Base-by-base conservation (phyloP, 345 rosid genomes). In the Anastatica hierochuntica region DNA sequence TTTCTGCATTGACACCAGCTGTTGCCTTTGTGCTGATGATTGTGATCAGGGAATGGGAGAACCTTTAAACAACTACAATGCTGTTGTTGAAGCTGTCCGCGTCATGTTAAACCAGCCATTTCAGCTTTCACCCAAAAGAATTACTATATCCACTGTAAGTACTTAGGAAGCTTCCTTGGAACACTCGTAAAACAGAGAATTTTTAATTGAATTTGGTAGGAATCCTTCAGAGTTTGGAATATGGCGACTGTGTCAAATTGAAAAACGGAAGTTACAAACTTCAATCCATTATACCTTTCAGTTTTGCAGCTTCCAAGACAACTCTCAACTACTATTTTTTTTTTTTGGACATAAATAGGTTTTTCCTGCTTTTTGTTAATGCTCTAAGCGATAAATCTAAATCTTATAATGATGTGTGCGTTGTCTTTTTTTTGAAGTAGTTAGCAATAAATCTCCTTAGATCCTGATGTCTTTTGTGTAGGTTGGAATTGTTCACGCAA, bases 11-110 rank as follows among this genome's bases (percentile, higher is more conserved):
- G 45, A 37, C 47, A 40, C 49, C 15, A 14, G 16, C 37, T 38
- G 34, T 43, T 34, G 4, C 13, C 40, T 44, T 50, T 42, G 35
- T 64, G n/a, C 60, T 74, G 39, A 26, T 10, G 60, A 41, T 35
- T 63, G 18, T 79, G 45, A 43, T 50, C 62, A 92, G 98, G 98
- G 98, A 52, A 92, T 92, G 98, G 98, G 98, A 36, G 98, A 92
- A 40, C 98, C 98, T 8, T 72, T 92, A 62, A 92, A 92, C 74
- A 92, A 92, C 68, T 92, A 92, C 67, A 45, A 72, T 61, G 80
- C 83, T 6, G 67, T 88, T 56, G 98, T 88, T 21, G 96, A 92
- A 76, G 88, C 94, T 64, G 67, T 92, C 6, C 84, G 73, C 19
- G 76, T 57, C 54, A 88, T 92, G 94, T 69, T 71, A 42, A 80